phyloP scores from a whole-genome alignment of 2,329 filamentous ascomycete species.

The Lizonia empirigonia region DNA sequence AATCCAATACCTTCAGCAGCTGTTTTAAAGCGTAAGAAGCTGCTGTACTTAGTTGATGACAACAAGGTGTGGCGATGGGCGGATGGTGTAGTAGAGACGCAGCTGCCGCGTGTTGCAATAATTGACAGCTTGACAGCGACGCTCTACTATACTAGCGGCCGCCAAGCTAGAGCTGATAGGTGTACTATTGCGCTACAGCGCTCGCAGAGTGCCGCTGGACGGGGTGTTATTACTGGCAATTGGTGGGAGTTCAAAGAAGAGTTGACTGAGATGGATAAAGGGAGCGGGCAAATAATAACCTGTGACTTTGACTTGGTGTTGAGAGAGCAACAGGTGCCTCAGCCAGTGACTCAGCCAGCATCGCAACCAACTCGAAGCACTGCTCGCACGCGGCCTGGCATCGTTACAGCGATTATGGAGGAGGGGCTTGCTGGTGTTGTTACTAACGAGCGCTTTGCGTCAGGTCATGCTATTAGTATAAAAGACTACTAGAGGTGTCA shows the following conservation, averaged over 20 bases:
- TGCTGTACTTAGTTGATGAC: not conserved
- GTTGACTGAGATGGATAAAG: not conserved
- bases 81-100: constrained; percentile 1
- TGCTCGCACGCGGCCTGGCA: not conserved
- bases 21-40: constrained; percentile 1
- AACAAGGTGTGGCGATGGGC: constrained; percentile 6
- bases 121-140: constrained; percentile 5
- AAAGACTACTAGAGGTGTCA: not conserved
- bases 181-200: constrained; percentile 5
- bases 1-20: not conserved
- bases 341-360: not conserved
- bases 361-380: not conserved
- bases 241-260: constrained; percentile 1
- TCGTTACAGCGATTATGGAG: no score
- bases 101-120: not conserved
- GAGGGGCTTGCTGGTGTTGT: constrained; percentile 1
- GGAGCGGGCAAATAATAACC: not conserved
- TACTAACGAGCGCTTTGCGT: not conserved
- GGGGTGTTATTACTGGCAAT: not conserved
- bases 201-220: not conserved
- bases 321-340: no score
- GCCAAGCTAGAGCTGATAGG: constrained; percentile 5
- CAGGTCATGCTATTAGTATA: not conserved
- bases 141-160: constrained; percentile 3
- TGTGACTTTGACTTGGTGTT: not conserved